Percentiles rank a stretch among this genome's conserved stretches.
Conservation (phyloP, 768 basidiomycete species). For the Amanita pseudoporphyria region DNA sequence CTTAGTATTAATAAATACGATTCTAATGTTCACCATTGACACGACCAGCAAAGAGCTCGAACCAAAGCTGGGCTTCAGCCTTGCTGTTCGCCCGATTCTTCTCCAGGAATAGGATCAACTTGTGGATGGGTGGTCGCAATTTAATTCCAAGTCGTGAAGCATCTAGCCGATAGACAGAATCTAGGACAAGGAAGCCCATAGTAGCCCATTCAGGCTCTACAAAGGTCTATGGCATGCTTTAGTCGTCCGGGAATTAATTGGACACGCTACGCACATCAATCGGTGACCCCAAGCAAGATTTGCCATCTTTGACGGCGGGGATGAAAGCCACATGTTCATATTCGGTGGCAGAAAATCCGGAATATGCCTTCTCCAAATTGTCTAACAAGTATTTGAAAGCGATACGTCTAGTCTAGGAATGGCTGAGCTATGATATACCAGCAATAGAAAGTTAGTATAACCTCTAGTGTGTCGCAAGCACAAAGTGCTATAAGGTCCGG, state of each 20-base stretch:
- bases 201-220: slow-evolving; percentile 54
- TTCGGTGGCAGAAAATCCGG: slow-evolving; percentile 42
- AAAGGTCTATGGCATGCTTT: slow-evolving; percentile 77
- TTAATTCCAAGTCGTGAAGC: slow-evolving; percentile 58
- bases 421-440: background rate
- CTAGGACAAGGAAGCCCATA: slow-evolving; percentile 70
- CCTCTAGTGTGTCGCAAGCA: slow-evolving; percentile 37
- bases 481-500: slow-evolving; percentile 60
- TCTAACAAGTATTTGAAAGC: slow-evolving; percentile 82
- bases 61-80: slow-evolving; percentile 52
- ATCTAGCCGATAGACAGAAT: slow-evolving; percentile 40
- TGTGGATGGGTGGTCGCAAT: slow-evolving; percentile 55
- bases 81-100: slow-evolving; percentile 53
- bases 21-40: slow-evolving; percentile 41
- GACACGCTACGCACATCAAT: slow-evolving; percentile 40
- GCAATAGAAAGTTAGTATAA: slow-evolving; percentile 9
- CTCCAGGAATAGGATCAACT: slow-evolving; percentile 50
- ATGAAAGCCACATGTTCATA: slow-evolving; percentile 65
- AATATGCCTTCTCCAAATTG: slow-evolving; percentile 53
- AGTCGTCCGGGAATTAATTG: background rate
- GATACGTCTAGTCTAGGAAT: slow-evolving; percentile 30
- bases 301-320: slow-evolving; percentile 52
- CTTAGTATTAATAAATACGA: slow-evolving; percentile 11
- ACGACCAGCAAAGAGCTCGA: slow-evolving; percentile 55
- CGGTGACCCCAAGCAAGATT: slow-evolving; percentile 48